Evolutionary conservation across 768 basidiomycete genomes (phyloP).

Genomic region (Kwoniella newhampshirensis): DNA sequence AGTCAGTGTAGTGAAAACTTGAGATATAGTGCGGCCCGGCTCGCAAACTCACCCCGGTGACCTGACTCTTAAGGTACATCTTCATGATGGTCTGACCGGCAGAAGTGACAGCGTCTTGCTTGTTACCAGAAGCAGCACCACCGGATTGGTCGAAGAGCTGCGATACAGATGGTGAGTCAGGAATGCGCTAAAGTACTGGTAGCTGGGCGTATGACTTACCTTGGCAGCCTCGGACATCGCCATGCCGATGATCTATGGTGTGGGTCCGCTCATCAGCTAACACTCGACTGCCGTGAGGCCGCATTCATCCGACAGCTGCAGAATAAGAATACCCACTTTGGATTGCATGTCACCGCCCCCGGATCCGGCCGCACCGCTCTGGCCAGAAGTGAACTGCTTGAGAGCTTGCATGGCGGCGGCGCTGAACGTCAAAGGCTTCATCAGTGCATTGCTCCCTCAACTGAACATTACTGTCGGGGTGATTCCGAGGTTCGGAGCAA

Average conservation of each 20-base stretch:
- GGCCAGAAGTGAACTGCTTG: slow-evolving; percentile 67
- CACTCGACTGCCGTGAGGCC: neutral
- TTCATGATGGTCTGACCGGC: slow-evolving; percentile 86
- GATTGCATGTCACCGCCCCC: slow-evolving; percentile 59
- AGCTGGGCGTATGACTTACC: slow-evolving; percentile 16
- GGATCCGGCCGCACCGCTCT: slow-evolving; percentile 38
- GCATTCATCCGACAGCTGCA: neutral
- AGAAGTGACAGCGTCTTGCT: slow-evolving; percentile 77
- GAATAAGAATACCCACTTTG: slow-evolving; percentile 25
- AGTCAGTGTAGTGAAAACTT: slow-evolving; percentile 58
- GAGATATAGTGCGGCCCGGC: neutral
- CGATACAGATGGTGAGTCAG: slow-evolving; percentile 47
- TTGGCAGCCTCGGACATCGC: slow-evolving; percentile 71
- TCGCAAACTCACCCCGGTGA: slow-evolving; percentile 45
- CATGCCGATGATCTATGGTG: slow-evolving; percentile 67
- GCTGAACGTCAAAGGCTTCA: slow-evolving; percentile 43
- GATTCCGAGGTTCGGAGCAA: too few species aligned
- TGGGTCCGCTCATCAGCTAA: neutral
- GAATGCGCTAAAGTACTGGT: neutral
- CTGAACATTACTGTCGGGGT: neutral
- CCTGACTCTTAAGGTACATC: slow-evolving; percentile 61
- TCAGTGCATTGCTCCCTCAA: neutral
- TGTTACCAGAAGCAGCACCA: slow-evolving; percentile 59
- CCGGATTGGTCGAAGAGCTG: slow-evolving; percentile 73
- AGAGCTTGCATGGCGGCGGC: slow-evolving; percentile 72